Evolutionary conservation across 1,284 basidiomycete genomes (phyloP), one percentile per base, ranked within the genome.

Genomic region (Boletellus deceptivus): DNA sequence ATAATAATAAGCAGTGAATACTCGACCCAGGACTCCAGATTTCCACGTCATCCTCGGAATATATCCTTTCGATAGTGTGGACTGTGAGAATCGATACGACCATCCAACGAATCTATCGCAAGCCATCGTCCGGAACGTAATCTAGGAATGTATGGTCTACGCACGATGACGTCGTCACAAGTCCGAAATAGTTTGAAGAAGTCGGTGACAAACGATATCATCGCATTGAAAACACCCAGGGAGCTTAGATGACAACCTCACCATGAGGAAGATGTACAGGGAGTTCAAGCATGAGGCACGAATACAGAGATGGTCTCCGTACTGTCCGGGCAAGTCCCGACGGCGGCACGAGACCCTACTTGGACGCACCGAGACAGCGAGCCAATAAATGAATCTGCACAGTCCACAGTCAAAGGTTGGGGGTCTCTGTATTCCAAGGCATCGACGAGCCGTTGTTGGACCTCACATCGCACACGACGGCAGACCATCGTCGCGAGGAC

Each of bases 51-150:
- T 70, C 62, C 43, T 69, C 69, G 49, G 75, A 75, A 13, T 70
- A 48, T 10, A 71, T 63, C 57, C 72, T 74, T 37, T 63, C 53
- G 31, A 80, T 72, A 44, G 72, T 62, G 58, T 73, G 76, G 13
- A 72, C 71, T 8, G 74, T 61, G 33, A 80, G 56, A 34, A 76
- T 68, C 2, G 73, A 74, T 36, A 75, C 76, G 22, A 79, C 64
- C 42, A 80, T 74, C 73, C 75, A 80, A 80, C 54, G 73, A 70
- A 55, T 78, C 76, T 50, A 74, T 71, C 47, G 72, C 75, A 10
- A 79, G 65, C 64, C 71, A 71, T 45, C 70, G 61, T 6, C 78
- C 79, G 2, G 78, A 76, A 55, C 79, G 80, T 43, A 72, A 55
- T 29, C 74, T 77, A 40, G 18, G 44, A 33, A 33, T 18, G 36